phyloP scores from a whole-genome alignment of 495 filamentous ascomycete species.

The Aspergillus steynii region DNA sequence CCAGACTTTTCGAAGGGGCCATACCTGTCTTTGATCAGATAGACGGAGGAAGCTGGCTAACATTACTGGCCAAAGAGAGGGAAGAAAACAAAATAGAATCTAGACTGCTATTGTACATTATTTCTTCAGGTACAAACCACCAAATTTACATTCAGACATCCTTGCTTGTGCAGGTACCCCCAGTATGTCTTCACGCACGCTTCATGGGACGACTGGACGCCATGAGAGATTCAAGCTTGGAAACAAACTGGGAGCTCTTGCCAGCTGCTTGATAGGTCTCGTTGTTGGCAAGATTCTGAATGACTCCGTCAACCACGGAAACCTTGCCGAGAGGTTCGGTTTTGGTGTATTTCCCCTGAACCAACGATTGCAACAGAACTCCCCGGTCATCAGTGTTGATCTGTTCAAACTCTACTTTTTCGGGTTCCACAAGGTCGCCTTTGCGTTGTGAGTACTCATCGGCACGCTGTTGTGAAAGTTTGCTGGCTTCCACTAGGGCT shows the following conservation, averaged over 20 bases:
- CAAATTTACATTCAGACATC: neutral
- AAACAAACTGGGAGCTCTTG: slow-evolving; percentile 42
- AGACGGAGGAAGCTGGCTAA: neutral
- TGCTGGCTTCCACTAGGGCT: slow-evolving; percentile 38
- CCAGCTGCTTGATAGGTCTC: slow-evolving; percentile 43
- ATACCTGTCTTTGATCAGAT: neutral
- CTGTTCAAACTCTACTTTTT: slow-evolving; percentile 33
- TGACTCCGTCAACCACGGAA: slow-evolving; percentile 36
- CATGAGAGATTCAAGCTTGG: slow-evolving; percentile 46
- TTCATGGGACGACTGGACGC: slow-evolving; percentile 31
- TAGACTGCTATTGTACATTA: neutral
- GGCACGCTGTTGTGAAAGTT: slow-evolving; percentile 35
- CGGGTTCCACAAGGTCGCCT: slow-evolving; percentile 42
- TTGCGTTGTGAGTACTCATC: slow-evolving; percentile 44
- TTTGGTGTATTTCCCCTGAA: slow-evolving; percentile 51
- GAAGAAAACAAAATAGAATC: neutral
- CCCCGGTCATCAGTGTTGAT: slow-evolving; percentile 59
- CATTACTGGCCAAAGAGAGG: neutral
- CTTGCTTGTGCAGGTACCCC: neutral
- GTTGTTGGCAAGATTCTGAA: slow-evolving; percentile 45
- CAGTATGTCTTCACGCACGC: slow-evolving; percentile 23
- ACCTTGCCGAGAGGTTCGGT: slow-evolving; percentile 19
- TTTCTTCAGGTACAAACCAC: neutral
- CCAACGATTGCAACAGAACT: slow-evolving; percentile 70
- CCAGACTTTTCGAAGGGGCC: neutral